phyloP scores from a whole-genome alignment of 768 basidiomycete species.

The Calocera viscosa region DNA sequence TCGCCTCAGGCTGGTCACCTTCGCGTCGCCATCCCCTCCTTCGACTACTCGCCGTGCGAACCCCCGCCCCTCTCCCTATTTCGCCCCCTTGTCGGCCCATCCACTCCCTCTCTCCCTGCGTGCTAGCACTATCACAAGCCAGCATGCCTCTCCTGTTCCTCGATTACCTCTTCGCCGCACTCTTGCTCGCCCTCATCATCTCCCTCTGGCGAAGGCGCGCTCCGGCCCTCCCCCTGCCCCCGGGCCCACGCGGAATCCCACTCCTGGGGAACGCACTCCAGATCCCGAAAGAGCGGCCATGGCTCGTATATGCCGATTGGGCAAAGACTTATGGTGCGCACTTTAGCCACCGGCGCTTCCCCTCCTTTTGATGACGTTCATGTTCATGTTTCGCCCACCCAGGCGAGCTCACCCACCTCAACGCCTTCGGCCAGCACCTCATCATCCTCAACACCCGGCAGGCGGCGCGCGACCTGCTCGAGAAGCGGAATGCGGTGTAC shows the following conservation, averaged over 20 bases:
- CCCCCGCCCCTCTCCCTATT: no score
- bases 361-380: background rate
- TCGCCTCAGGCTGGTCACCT: no score
- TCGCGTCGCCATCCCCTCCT: no score
- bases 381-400: background rate
- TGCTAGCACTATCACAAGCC: no score
- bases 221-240: background rate
- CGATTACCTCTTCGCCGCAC: background rate
- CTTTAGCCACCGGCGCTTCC: background rate
- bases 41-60: no score
- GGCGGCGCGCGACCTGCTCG: slow-evolving; percentile 32
- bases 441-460: slow-evolving; percentile 31
- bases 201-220: background rate
- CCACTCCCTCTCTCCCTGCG: no score
- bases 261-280: slow-evolving; percentile 12
- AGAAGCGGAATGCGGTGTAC: slow-evolving; percentile 34
- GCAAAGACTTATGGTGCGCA: slow-evolving; percentile 5
- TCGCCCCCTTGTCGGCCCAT: no score
- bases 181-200: background rate
- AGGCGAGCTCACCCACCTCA: slow-evolving; percentile 5
- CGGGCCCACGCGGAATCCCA: slow-evolving; percentile 11
- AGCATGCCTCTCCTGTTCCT: background rate
- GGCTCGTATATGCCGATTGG: slow-evolving; percentile 11
- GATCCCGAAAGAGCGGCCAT: slow-evolving; percentile 10
- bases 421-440: slow-evolving; percentile 24